Evolutionary conservation across 805 yeast species (phyloP).

Genomic region (Ogataea allantospora): DNA sequence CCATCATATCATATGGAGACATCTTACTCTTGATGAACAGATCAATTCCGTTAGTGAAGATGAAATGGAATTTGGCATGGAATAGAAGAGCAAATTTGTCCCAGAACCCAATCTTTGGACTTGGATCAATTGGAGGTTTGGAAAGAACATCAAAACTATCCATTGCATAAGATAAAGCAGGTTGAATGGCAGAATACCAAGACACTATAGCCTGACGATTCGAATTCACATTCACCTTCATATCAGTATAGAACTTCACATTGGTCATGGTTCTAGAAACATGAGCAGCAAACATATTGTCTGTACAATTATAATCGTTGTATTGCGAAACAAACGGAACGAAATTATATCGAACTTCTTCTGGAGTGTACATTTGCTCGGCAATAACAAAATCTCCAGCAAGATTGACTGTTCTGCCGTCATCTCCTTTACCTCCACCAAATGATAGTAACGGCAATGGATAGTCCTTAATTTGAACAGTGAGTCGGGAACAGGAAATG

Average conservation of each 20-base stretch:
- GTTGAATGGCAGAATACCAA: constrained; percentile 65
- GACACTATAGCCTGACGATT: constrained; percentile 49
- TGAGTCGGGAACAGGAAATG: constrained; percentile 43
- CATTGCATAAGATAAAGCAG: constrained; percentile 61
- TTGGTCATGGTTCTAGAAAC: constrained; percentile 64
- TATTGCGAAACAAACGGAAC: constrained; percentile 48
- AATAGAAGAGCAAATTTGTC: constrained; percentile 57
- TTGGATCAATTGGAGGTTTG: constrained; percentile 67
- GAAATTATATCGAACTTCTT: constrained; percentile 39
- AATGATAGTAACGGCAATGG: constrained; percentile 58
- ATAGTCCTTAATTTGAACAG: constrained; percentile 51
- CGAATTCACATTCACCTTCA: constrained; percentile 45
- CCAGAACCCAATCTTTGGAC: constrained; percentile 68
- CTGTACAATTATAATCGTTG: constrained; percentile 26
- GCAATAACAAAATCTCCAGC: constrained; percentile 55
- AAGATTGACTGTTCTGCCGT: constrained; percentile 33
- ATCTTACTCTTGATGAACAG: constrained; percentile 61
- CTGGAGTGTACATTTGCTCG: constrained; percentile 58
- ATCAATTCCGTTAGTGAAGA: constrained; percentile 51
- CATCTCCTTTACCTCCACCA: constrained; percentile 42
- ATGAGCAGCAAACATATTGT: constrained; percentile 55
- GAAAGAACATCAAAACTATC: constrained; percentile 64
- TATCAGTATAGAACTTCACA: constrained; percentile 52
- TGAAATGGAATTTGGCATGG: constrained; percentile 52
- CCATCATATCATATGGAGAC: constrained; percentile 57